These are phyloP conservation scores for Aquilaria agallochum DNA, from an alignment of 441 rosid genomes.

Conservation along the genomic window DNA sequence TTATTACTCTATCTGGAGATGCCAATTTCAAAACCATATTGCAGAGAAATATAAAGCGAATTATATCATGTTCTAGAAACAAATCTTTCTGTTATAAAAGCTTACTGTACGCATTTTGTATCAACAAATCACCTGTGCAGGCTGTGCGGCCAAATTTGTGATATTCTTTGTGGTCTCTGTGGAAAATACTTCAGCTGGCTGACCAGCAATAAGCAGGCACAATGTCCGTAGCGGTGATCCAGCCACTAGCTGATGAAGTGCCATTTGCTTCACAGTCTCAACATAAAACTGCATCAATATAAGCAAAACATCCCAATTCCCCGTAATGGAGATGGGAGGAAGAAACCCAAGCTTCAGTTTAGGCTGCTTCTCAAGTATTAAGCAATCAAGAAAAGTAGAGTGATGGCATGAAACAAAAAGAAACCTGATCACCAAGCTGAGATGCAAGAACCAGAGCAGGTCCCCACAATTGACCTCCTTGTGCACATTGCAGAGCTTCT, in stretches of 20 bases:
- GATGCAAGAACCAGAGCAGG: conserved; percentile 97
- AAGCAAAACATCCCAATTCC: conserved; percentile 11
- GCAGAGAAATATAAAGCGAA: too few relatives aligned
- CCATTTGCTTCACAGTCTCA: conserved; percentile 97
- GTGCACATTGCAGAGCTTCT: conserved; percentile 87
- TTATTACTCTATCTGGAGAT: too few relatives aligned
- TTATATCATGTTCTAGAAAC: too few relatives aligned
- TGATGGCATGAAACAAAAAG: conserved; percentile 17
- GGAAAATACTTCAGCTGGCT: conserved; percentile 92
- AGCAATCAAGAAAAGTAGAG: conserved; percentile 7
- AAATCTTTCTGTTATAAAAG: background rate
- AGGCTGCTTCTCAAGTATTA: conserved; percentile 5
- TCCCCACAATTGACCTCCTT: conserved; percentile 98
- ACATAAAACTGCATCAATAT: conserved; percentile 69
- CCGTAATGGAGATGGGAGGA: conserved; percentile 5
- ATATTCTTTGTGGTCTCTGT: conserved; percentile 26
- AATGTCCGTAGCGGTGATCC: conserved; percentile 98
- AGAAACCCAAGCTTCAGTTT: conserved; percentile 5
- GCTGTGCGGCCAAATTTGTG: conserved; percentile 38
- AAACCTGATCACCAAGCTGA: conserved; percentile 95
- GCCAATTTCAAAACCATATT: too few relatives aligned
- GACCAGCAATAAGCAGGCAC: conserved; percentile 96
- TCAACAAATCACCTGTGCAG: conserved; percentile 52
- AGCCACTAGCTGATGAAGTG: conserved; percentile 78
- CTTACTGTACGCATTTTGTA: conserved; percentile 1